A percentile compares a stretch with the other conserved stretches of the same genome.
Evolutionary conservation across 1,139 yeast species (phyloP).

Genomic region (Insectozyma bohioensis): DNA sequence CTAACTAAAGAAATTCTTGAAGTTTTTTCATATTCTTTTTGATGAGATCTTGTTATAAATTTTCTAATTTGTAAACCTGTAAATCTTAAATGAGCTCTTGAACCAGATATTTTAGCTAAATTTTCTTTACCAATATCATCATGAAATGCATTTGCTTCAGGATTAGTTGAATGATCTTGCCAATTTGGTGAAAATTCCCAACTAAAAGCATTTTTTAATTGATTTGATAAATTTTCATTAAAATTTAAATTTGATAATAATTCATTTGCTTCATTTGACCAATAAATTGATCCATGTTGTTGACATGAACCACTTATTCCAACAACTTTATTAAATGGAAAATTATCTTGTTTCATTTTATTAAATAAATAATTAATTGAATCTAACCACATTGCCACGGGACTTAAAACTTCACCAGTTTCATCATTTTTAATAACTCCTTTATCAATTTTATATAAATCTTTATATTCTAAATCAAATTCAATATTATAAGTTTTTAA

Average conservation of each 20-base stretch:
- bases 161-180: constrained; percentile 89
- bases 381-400: constrained; percentile 87
- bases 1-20: constrained; percentile 72
- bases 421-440: constrained; percentile 63
- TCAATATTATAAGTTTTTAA: constrained; percentile 63
- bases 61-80: constrained; percentile 89
- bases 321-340: constrained; percentile 60
- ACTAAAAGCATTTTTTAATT: constrained; percentile 53
- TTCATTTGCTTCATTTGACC: constrained; percentile 54
- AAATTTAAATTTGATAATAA: constrained; percentile 33
- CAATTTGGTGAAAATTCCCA: constrained; percentile 79
- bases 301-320: constrained; percentile 88
- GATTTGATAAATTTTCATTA: constrained; percentile 37
- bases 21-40: constrained; percentile 57
- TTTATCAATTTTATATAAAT: constrained; percentile 57
- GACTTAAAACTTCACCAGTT: constrained; percentile 63
- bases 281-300: constrained; percentile 88
- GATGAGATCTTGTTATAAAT: constrained; percentile 52
- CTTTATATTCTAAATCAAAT: constrained; percentile 64
- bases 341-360: constrained; percentile 50
- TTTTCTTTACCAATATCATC: constrained; percentile 53
- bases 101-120: constrained; percentile 74
- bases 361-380: constrained; percentile 67
- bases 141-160: constrained; percentile 67
- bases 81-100: constrained; percentile 85